A percentile compares a stretch with the other conserved stretches of the same genome.
These are phyloP conservation scores for Aegilops speltoides DNA, from an alignment of 176 grass and related monocot species.

Conservation along the genomic window DNA sequence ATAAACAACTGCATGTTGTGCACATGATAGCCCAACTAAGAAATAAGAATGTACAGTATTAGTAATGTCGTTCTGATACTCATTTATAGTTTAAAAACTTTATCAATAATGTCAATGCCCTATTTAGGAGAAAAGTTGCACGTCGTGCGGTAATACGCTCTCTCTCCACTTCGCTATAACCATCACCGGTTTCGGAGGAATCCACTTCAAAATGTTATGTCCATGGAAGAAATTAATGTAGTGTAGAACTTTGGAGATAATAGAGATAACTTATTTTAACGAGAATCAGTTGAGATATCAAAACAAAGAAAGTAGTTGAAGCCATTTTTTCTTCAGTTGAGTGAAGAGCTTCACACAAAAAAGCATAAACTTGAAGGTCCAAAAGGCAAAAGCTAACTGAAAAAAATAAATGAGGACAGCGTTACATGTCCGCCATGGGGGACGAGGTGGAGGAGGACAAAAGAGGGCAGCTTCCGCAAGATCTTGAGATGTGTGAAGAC, in stretches of 20 bases:
- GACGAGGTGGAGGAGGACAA: constrained; percentile 33
- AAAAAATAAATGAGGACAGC: constrained; percentile 10
- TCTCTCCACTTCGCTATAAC: no score
- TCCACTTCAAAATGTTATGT: no score
- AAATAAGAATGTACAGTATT: neutral
- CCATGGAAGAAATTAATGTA: no score
- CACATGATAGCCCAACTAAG: neutral
- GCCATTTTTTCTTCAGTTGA: neutral
- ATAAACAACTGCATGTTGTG: neutral
- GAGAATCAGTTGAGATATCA: no score
- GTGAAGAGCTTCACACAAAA: neutral
- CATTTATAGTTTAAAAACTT: neutral
- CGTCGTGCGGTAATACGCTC: neutral
- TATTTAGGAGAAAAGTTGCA: neutral
- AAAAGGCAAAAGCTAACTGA: neutral
- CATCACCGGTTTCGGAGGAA: no score
- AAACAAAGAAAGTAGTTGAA: neutral
- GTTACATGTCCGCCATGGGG: constrained; percentile 34
- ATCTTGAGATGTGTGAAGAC: constrained; percentile 48
- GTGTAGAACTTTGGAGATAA: no score
- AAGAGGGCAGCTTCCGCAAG: constrained; percentile 45
- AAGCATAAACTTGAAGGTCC: neutral
- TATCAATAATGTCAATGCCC: no score
- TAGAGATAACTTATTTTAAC: no score
- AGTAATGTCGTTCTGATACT: neutral